A percentile compares a stretch with the other conserved stretches of the same genome.
phyloP scores from a whole-genome alignment of 2,329 filamentous ascomycete species.

The Fusarium newnesense region DNA sequence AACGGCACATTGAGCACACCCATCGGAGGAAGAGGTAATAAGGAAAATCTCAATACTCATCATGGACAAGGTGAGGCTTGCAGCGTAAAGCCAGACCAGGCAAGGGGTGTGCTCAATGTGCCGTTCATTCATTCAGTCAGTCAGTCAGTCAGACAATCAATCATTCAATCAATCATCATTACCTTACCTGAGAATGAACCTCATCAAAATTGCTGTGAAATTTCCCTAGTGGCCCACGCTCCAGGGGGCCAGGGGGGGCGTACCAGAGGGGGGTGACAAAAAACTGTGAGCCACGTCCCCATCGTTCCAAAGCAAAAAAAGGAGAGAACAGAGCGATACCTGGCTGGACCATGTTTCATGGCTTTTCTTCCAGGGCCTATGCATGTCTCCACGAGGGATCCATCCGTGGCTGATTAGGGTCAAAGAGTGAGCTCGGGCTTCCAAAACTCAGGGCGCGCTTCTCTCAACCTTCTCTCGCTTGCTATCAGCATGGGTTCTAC shows the following conservation, averaged over 20 bases:
- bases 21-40: constrained; percentile 21
- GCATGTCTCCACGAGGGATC: constrained; percentile 37
- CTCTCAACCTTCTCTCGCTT: constrained; percentile 34
- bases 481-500: constrained; percentile 21
- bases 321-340: constrained; percentile 29
- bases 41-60: constrained; percentile 22
- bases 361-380: constrained; percentile 33
- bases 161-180: constrained; percentile 21
- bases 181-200: constrained; percentile 30
- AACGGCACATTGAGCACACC: too few species aligned
- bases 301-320: constrained; percentile 30
- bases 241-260: constrained; percentile 21
- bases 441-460: constrained; percentile 32
- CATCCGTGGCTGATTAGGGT: constrained; percentile 25
- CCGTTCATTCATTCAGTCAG: constrained; percentile 17
- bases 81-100: constrained; percentile 17
- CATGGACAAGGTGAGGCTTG: constrained; percentile 19
- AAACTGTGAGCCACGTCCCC: constrained; percentile 22
- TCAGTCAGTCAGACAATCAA: not conserved
- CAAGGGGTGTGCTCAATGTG: constrained; percentile 23
- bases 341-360: constrained; percentile 39
- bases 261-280: constrained; percentile 31
- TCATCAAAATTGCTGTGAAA: constrained; percentile 37
- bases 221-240: constrained; percentile 25
- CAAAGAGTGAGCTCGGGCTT: constrained; percentile 29